These are phyloP conservation scores for Lolium perenne DNA, from an alignment of 176 grass and related monocot genomes.

Conservation along the genomic window DNA sequence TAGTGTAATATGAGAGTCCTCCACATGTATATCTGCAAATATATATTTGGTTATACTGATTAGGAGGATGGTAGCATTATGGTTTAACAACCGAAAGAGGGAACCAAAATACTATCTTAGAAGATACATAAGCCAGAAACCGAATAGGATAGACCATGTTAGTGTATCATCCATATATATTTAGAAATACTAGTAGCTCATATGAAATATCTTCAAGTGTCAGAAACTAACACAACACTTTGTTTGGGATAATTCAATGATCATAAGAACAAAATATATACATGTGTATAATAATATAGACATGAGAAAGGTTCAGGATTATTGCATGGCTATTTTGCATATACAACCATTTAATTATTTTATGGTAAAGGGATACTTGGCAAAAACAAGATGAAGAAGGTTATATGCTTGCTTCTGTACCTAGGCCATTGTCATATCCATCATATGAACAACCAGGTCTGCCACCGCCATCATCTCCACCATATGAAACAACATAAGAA, in stretches of 20 bases:
- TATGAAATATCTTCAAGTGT: neutral
- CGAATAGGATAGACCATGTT: neutral
- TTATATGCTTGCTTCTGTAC: neutral
- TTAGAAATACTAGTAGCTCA: neutral
- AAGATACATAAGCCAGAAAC: neutral
- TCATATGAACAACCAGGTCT: slow-evolving; percentile 56
- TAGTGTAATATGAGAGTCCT: slow-evolving; percentile 69
- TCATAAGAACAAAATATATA: no score
- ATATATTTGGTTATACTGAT: neutral
- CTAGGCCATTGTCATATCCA: slow-evolving; percentile 14
- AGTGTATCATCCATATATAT: neutral
- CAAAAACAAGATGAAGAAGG: neutral
- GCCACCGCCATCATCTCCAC: slow-evolving; percentile 25
- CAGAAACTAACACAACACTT: neutral
- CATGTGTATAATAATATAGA: neutral
- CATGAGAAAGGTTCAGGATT: neutral
- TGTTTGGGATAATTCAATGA: neutral
- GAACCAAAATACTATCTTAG: neutral
- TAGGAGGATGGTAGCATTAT: neutral
- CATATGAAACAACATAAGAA: slow-evolving; percentile 58
- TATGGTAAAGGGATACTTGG: neutral
- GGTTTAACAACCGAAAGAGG: neutral
- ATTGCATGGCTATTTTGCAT: neutral
- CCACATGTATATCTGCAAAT: slow-evolving; percentile 63
- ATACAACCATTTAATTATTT: neutral